A percentile compares a stretch with the other conserved stretches of the same genome.
Conservation (phyloP, 768 basidiomycete genomes). For the Tephrocybe sp. region DNA sequence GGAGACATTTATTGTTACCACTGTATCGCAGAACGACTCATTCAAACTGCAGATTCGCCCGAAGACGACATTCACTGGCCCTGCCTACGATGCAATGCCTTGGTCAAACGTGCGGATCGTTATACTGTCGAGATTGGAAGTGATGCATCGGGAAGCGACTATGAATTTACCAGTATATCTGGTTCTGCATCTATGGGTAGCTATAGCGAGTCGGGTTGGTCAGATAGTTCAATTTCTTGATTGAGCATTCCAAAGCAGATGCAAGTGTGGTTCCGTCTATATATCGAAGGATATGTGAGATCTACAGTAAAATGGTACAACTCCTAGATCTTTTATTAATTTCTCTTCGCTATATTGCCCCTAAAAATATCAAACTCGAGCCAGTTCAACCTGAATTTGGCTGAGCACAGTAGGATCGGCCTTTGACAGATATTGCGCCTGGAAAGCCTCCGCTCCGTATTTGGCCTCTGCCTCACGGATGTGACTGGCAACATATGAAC, state of each 20-base stretch:
- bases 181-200: slow-evolving; percentile 55
- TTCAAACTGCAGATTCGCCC: slow-evolving; percentile 66
- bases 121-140: slow-evolving; percentile 39
- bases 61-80: slow-evolving; percentile 64
- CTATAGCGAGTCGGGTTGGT: slow-evolving; percentile 45
- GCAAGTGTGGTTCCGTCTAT: not conserved
- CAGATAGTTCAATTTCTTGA: slow-evolving; percentile 24
- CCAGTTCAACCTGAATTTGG: slow-evolving; percentile 60
- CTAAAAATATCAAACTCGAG: slow-evolving; percentile 18
- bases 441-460: slow-evolving; percentile 59
- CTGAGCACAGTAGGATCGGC: slow-evolving; percentile 73
- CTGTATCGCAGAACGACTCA: slow-evolving; percentile 83
- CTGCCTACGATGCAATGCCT: slow-evolving; percentile 76
- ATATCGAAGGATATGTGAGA: not conserved
- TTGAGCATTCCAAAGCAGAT: not conserved
- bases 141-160: slow-evolving; percentile 47
- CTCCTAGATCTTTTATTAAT: too few species aligned
- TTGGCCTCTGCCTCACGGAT: slow-evolving; percentile 62
- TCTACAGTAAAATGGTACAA: slow-evolving; percentile 1
- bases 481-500: slow-evolving; percentile 51
- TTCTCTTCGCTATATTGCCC: not conserved
- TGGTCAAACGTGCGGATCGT: slow-evolving; percentile 63
- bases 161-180: slow-evolving; percentile 60
- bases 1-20: slow-evolving; percentile 92
- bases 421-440: slow-evolving; percentile 54